Evolutionary conservation across 345 rosid genomes (phyloP).

Genomic region (Chamaenerion angustifolium): DNA sequence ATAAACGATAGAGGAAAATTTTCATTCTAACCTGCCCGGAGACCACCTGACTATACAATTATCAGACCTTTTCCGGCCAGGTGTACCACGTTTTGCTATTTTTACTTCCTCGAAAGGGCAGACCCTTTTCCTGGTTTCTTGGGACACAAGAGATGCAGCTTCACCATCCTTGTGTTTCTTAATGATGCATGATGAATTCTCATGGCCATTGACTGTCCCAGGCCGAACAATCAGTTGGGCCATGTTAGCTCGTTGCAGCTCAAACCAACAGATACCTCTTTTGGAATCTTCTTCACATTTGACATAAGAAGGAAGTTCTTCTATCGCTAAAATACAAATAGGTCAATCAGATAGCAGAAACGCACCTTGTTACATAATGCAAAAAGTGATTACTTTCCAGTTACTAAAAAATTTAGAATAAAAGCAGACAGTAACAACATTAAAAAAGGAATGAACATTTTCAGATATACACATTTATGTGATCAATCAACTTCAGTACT

Average conservation of each 20-base stretch:
- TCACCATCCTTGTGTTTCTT: conserved; percentile 21
- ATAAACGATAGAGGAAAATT: conserved; percentile 1
- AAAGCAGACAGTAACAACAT: too few relatives aligned
- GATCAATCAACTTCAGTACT: too few relatives aligned
- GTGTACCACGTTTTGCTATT: conserved; percentile 10
- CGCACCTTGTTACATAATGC: not conserved
- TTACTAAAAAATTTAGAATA: too few relatives aligned
- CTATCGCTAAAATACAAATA: not conserved
- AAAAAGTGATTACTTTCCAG: not conserved
- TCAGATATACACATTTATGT: too few relatives aligned
- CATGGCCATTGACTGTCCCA: not conserved
- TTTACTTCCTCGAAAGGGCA: conserved; percentile 15
- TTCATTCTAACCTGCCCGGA: conserved; percentile 34
- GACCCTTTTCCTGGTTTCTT: conserved; percentile 28
- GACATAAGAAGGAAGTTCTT: not conserved
- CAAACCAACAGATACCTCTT: conserved; percentile 28
- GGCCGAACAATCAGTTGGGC: conserved; percentile 19
- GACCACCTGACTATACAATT: conserved; percentile 40
- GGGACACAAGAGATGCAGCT: conserved; percentile 12
- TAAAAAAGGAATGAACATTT: too few relatives aligned
- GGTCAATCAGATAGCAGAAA: not conserved
- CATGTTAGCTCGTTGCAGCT: conserved; percentile 27
- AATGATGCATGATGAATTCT: conserved; percentile 13
- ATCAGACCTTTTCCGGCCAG: conserved; percentile 14
- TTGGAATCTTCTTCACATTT: conserved; percentile 17